Base-by-base conservation (phyloP, 108 stramenopile species). In the Aurantiochytrium sp. region DNA sequence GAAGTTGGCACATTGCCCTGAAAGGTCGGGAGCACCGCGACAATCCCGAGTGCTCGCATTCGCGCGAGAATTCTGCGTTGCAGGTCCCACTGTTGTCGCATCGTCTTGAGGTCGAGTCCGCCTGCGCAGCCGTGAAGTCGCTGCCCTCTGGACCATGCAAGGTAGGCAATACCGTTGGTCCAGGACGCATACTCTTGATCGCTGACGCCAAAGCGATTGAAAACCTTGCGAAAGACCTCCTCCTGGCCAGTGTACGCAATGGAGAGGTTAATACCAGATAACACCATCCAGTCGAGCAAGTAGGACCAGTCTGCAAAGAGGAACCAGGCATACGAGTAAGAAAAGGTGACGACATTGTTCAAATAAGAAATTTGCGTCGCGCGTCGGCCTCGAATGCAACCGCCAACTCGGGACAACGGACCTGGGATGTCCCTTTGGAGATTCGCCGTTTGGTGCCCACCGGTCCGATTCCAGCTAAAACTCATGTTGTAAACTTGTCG, bases 181-280 rank as follows among this genome's bases (percentile, higher is more conserved):
- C 93, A 94, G 49, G 88, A 87, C 21, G 92, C 90, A 87, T 93
- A 92, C 44, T 91, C 93, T 5, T 60, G 28, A 60, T 93, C 91
- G 4, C 47, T 51, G 19, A 94, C n/a, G 29, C 94, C 94, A 44
- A 92, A 76, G 8, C 89, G 72, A 4, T 21, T 28, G 92, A 91
- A 94, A 2, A 91, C 89, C 49, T 91, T 76, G 43, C 90, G 89
- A 45, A 89, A 91, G 49, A 94, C 89, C 58, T 88, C 89, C 90
- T 94, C 94, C 87, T 94, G 94, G 47, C 94, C 94, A 58, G 94
- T 94, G 60, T 92, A 89, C n/a, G 89, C 57, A 51, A 93, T 91
- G 51, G 92, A 43, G 42, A 94, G 59, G 72, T 94, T 94, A 71
- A 93, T 90, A 23, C 94, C 94, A 28, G 60, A 92, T 5, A 94